Evolutionary conservation across 768 basidiomycete genomes (phyloP), one percentile per base, ranked within the genome.

Genomic region (Leccinum imitatum): DNA sequence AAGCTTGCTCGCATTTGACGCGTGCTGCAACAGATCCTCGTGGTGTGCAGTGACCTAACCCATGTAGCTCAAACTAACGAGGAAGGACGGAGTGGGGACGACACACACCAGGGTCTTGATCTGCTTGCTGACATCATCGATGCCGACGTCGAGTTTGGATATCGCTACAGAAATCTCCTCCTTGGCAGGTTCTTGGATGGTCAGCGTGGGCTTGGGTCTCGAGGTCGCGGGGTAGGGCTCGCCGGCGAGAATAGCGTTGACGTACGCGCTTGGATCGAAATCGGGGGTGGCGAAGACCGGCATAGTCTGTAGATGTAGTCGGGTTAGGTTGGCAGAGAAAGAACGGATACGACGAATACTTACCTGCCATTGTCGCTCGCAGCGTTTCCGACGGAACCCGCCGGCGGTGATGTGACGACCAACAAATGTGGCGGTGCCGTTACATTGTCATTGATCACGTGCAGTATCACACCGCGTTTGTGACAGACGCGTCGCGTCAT

Each of bases 101-200:
- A 7, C n/a, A 77, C 87, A 64, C 60, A 95, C 94, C 74, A 96
- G 79, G 51, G 79, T 81, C 74, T 90, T 91, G 54, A 98, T 88
- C 73, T 98, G 93, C 71, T 89, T 92, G 27, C 89, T 87, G 19
- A 96, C 87, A 73, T 98, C 95, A 44, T 98, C 96, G 60, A 98
- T 89, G 0, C 88, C 91, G 68, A 87, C 83, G 61, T 87, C 90
- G 4, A 99, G 79, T 73, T 92, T 95, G 6, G 92, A 87, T 30
- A 98, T 88, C 3, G 93, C 93, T 3, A 92, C 83, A 3, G 91
- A 90, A 11, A 97, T 88, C 65, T 98, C 96, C 61, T 94, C 93
- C 71, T 87, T 91, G 21, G 84, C 80, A 6, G 82, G 82, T 53
- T 87, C 84, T 23, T 82, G 78, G 0, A 66, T 54, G 21, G 73